Conservation (phyloP, 75 land plant genomes). For the Sequoiadendron giganteum region DNA sequence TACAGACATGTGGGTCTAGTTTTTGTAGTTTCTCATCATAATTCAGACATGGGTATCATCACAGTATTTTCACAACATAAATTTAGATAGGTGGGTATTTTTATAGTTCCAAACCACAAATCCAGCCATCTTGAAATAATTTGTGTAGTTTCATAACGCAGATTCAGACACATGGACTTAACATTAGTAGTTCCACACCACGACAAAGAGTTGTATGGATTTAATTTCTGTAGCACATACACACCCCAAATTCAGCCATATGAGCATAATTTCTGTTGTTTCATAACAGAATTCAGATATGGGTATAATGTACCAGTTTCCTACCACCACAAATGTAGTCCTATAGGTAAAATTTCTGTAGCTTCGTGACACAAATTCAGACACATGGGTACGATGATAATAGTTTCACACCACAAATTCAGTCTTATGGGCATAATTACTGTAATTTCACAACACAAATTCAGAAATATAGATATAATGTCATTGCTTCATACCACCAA, state of each 20-base stretch:
- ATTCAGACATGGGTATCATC: not conserved
- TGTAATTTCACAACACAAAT: not conserved
- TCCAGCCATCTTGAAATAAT: not conserved
- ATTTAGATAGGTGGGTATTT: not conserved
- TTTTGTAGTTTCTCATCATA: not conserved
- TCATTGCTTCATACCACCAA: not conserved
- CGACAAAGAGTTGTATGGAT: not conserved
- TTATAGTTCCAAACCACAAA: not conserved
- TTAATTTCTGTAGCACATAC: not conserved
- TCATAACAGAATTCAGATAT: too few species aligned
- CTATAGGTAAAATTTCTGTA: too few species aligned
- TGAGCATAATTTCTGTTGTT: too few species aligned
- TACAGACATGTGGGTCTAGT: too few species aligned
- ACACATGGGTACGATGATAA: too few species aligned
- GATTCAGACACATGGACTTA: not conserved
- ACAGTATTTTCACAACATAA: not conserved
- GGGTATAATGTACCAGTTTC: too few species aligned
- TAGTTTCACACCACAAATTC: too few species aligned
- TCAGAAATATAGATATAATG: not conserved
- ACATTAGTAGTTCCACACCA: not conserved
- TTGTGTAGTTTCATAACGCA: too few species aligned
- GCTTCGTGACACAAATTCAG: too few species aligned
- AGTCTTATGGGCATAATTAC: not conserved
- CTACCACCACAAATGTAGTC: too few species aligned
- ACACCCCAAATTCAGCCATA: too few species aligned